These are phyloP conservation scores for Setaria viridis DNA, from an alignment of 202 grass and related monocot genomes.

Conservation along the genomic window DNA sequence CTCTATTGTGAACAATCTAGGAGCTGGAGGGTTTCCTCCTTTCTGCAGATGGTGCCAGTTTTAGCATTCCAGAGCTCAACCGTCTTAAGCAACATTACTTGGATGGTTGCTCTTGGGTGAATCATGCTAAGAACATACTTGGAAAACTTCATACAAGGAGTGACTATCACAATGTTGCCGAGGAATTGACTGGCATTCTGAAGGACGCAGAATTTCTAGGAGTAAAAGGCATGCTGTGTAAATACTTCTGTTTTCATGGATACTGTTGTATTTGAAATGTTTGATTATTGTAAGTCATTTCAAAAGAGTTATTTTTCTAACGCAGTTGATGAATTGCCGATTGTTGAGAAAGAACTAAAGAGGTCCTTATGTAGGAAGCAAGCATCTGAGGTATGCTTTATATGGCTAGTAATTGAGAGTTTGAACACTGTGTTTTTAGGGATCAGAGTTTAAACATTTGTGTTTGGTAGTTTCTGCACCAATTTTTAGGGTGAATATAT, in stretches of 20 bases:
- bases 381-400: constrained; percentile 69
- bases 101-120: constrained; percentile 74
- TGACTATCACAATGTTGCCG: constrained; percentile 64
- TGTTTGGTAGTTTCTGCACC: constrained; percentile 8
- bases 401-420: not conserved
- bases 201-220: constrained; percentile 63
- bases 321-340: constrained; percentile 77
- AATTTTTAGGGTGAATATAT: constrained; percentile 33
- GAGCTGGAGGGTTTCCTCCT: constrained; percentile 82
- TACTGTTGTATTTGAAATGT: constrained; percentile 32
- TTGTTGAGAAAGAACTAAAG: constrained; percentile 76
- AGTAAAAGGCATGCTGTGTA: constrained; percentile 66
- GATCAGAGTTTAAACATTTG: not conserved
- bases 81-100: constrained; percentile 65
- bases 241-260: constrained; percentile 1
- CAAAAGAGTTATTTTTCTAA: constrained; percentile 51
- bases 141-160: constrained; percentile 58
- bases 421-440: not conserved
- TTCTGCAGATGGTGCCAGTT: constrained; percentile 54
- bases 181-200: constrained; percentile 69
- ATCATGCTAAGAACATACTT: constrained; percentile 56
- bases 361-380: constrained; percentile 75
- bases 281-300: constrained; percentile 38
- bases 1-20: constrained; percentile 53
- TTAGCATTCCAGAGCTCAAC: constrained; percentile 78